Evolutionary conservation across 306 rosid genomes (phyloP), one percentile per base, ranked within the genome.

Genomic region (Cyclanthera cordifolia): DNA sequence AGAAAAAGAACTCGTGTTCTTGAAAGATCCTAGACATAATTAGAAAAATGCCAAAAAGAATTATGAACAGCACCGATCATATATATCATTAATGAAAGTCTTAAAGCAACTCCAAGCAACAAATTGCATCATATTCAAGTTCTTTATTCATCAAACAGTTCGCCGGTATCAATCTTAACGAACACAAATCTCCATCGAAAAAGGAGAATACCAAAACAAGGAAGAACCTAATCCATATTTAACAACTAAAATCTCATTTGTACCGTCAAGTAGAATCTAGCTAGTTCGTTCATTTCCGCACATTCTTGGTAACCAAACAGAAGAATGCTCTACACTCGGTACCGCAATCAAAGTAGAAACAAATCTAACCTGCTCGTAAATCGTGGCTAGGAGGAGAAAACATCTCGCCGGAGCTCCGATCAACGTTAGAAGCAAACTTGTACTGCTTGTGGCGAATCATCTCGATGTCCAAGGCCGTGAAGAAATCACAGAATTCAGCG

Each of bases 391-490:
- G 3, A 67, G 75, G 55, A 67, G 20, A 45, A 48, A 76, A 55
- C 30, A 79, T 72, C 25, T 73, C 77, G 41, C 46, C 75, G 72
- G 79, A 55, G 76, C 75, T 75, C 69, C 73, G 79, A 61, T 59
- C 76, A 74, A 73, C 53, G 63, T 63, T 59, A 73, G 19, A 61
- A 3, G 82, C n/a, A 41, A 75, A 8, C 54, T 73, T 80, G 82
- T 81, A 82, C 53, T 79, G 81, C 81, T 27, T 43, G 53, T 66
- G 75, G 69, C 83, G 88, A 47, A 79, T 57, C 56, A 77, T 80
- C 25, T 92, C 41, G 0, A 34, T 45, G 4, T 12, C n/a, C 5
- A 46, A 46, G 3, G 9, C 0, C 68, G 58, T 23, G 17, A 37
- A 37, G 58, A 28, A 34, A 59, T 23, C 14, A 39, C 19, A 61